phyloP scores from a whole-genome alignment of 306 rosid species.

The Gynostemma pentaphyllum region DNA sequence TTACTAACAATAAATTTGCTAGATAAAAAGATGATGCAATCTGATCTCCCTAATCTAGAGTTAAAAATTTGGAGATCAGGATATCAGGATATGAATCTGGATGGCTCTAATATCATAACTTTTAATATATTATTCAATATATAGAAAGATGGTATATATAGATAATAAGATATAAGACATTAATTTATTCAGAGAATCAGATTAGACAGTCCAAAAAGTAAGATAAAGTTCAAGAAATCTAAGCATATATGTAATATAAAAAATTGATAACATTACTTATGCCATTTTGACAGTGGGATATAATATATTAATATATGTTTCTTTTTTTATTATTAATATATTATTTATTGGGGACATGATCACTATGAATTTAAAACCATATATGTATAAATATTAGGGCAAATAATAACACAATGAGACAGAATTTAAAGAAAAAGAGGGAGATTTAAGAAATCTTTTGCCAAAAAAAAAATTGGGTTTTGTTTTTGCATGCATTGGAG shows the following conservation, averaged over 20 bases:
- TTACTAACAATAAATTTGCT: background rate
- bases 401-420: conserved; percentile 22
- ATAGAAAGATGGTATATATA: background rate
- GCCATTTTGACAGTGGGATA: background rate
- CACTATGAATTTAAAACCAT: conserved; percentile 18
- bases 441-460: background rate
- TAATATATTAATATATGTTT: no score
- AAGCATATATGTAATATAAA: conserved; percentile 4
- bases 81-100: background rate
- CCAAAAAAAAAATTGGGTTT: no score
- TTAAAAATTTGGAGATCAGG: background rate
- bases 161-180: background rate
- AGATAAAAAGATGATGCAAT: background rate
- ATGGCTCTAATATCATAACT: conserved; percentile 1
- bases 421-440: conserved; percentile 23
- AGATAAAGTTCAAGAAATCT: background rate
- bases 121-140: background rate
- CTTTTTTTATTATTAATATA: no score
- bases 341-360: no score
- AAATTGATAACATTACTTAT: background rate
- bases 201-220: background rate
- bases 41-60: background rate
- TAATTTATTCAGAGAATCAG: background rate
- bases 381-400: conserved; percentile 40
- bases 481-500: background rate